phyloP scores from a whole-genome alignment of 2,329 filamentous ascomycete species.

The Keithomyces neogunnii region DNA sequence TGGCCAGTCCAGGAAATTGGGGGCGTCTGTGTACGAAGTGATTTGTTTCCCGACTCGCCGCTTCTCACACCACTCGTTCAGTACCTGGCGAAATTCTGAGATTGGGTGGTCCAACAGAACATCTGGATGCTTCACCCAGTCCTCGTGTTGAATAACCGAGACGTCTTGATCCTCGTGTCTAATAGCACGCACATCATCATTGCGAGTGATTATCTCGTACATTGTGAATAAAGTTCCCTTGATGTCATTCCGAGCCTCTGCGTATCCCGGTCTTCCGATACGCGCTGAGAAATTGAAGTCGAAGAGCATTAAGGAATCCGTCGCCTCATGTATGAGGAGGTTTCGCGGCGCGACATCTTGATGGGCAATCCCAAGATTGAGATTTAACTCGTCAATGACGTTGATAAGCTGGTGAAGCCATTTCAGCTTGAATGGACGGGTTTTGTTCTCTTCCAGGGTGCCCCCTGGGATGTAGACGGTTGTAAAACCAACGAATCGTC shows the following conservation, averaged over 20 bases:
- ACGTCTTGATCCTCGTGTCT: slow-evolving; percentile 18
- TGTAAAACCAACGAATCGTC: slow-evolving; percentile 28
- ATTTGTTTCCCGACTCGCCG: slow-evolving; percentile 8
- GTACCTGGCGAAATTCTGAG: slow-evolving; percentile 16
- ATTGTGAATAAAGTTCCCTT: slow-evolving; percentile 25
- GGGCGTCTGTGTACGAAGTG: neutral
- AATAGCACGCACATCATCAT: slow-evolving; percentile 13
- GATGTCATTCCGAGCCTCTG: slow-evolving; percentile 19
- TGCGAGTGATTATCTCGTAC: slow-evolving; percentile 26
- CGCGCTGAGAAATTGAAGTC: slow-evolving; percentile 24
- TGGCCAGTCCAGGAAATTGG: slow-evolving; percentile 5
- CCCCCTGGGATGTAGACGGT: slow-evolving; percentile 25
- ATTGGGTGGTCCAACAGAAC: slow-evolving; percentile 23
- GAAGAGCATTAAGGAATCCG: slow-evolving; percentile 25
- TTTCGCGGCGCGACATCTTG: slow-evolving; percentile 29
- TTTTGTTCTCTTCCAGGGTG: slow-evolving; percentile 19
- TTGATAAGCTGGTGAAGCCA: slow-evolving; percentile 26
- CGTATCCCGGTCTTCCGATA: slow-evolving; percentile 10
- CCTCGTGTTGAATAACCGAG: slow-evolving; percentile 7
- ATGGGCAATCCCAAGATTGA: slow-evolving; percentile 27
- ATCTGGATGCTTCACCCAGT: slow-evolving; percentile 24
- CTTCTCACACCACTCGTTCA: slow-evolving; percentile 18
- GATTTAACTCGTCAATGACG: slow-evolving; percentile 28
- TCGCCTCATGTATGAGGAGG: slow-evolving; percentile 23
- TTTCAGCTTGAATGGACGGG: slow-evolving; percentile 24